phyloP scores from a whole-genome alignment of 441 rosid species.

The Adansonia gregorii region DNA sequence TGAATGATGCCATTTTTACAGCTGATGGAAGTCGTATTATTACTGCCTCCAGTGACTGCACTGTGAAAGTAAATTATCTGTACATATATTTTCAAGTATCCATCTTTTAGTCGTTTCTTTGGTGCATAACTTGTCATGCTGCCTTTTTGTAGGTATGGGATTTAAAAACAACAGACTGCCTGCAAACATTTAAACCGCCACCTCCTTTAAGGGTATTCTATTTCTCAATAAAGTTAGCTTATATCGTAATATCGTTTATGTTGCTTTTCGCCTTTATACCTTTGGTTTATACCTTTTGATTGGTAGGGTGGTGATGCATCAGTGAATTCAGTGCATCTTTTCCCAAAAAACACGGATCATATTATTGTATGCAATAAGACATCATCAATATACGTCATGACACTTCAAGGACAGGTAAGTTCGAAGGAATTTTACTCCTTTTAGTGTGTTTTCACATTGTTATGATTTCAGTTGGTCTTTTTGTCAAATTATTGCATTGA shows the following conservation, averaged over 20 bases:
- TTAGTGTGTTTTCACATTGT: background rate
- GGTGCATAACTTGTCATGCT: constrained; percentile 30
- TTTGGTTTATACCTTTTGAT: constrained; percentile 26
- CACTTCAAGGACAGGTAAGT: constrained; percentile 97
- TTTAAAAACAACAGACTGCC: constrained; percentile 88
- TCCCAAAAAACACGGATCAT: constrained; percentile 89
- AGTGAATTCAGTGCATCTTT: constrained; percentile 93
- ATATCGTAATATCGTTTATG: constrained; percentile 14
- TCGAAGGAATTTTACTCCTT: background rate
- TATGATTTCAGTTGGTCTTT: background rate
- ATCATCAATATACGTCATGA: constrained; percentile 89
- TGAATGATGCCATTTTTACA: constrained; percentile 87
- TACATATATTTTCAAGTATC: constrained; percentile 6
- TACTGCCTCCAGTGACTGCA: constrained; percentile 94
- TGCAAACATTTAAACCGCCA: constrained; percentile 93
- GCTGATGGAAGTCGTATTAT: constrained; percentile 87
- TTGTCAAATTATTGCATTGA: background rate
- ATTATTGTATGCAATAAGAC: constrained; percentile 94
- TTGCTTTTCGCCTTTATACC: constrained; percentile 23
- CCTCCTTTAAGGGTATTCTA: constrained; percentile 81
- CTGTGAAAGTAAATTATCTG: constrained; percentile 64
- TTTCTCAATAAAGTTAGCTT: constrained; percentile 24
- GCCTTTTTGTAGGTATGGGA: constrained; percentile 86
- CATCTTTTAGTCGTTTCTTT: constrained; percentile 20
- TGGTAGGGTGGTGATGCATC: constrained; percentile 96